phyloP scores from a whole-genome alignment of 2,329 filamentous ascomycete species.

The Nemania abortiva region DNA sequence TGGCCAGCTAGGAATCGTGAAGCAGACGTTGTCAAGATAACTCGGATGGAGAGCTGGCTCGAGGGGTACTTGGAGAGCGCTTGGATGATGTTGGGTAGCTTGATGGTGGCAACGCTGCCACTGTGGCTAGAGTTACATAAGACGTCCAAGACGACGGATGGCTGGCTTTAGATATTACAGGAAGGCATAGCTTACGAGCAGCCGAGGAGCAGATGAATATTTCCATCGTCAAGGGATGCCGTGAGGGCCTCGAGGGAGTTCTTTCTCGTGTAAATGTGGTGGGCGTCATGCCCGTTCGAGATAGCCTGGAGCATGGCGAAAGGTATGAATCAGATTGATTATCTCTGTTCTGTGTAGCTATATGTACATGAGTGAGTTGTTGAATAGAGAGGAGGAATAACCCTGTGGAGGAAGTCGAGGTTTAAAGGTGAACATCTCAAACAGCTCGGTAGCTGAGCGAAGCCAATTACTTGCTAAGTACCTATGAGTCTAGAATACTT shows the following conservation, averaged over 20 bases:
- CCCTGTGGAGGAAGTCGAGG: background rate
- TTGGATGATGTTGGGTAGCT: constrained; percentile 75
- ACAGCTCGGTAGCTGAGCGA: background rate
- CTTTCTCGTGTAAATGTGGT: constrained; percentile 44
- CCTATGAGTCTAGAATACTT: background rate
- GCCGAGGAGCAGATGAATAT: constrained; percentile 73
- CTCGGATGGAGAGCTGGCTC: constrained; percentile 77
- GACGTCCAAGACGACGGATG: background rate
- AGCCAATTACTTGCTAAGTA: no score
- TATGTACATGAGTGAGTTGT: background rate
- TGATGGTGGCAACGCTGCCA: constrained; percentile 87
- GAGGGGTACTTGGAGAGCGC: constrained; percentile 62
- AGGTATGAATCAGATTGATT: background rate
- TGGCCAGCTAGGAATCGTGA: constrained; percentile 82
- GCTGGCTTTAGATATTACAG: constrained; percentile 5
- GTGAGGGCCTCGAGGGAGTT: constrained; percentile 49
- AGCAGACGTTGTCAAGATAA: constrained; percentile 82
- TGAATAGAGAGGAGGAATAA: background rate
- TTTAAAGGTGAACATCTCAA: background rate
- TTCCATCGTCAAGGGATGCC: constrained; percentile 59
- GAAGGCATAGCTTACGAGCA: constrained; percentile 57
- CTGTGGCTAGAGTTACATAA: constrained; percentile 41
- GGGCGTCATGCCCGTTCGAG: constrained; percentile 45
- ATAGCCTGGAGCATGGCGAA: constrained; percentile 47
- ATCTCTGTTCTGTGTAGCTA: background rate